Base-by-base conservation (phyloP, 2,329 filamentous ascomycete species). In the Ophidiomyces ophidiicola region DNA sequence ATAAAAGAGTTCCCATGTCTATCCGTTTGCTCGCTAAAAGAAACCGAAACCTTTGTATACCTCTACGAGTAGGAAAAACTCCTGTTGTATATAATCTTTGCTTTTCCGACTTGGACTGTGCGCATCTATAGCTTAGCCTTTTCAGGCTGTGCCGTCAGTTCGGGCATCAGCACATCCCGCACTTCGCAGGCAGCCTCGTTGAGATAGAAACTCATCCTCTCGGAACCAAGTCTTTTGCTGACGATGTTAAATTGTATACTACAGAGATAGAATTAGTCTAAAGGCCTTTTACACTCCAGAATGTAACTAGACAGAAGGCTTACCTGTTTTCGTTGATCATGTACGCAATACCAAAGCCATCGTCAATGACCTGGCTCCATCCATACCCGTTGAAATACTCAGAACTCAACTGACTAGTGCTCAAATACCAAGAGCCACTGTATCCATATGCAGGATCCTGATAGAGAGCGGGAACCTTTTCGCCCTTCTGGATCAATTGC, bases 371-470 rank as follows among this genome's bases (percentile, higher is more conserved):
- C 68, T 98, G 88, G 57, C 82, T 90, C 90, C 90, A 98, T 32
- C 90, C 90, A 63, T 98, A 98, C 17, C 92, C 90, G 60, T 98
- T 98, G 66, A 96, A 98, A 70, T 83, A 94, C 68, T 98, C 92
- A 23, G 80, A 87, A 64, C 82, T 90, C 59, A 98, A 68, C 68
- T 98, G 92, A 45, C 78, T 85, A 19, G 79, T 85, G 19, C 80
- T 88, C 43, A 98, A 70, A 64, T 78, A 94, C 90, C 90, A 98
- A 10, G 80, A 85, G 55, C 72, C 69, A 43, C 80, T 87, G 69
- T 96, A 98, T 3, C 64, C 58, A 60, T 74, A 96, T 2, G 87
- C 81, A 0, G 87, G 84, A 58, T 98, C 90, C 57, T 81, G 73
- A 68, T 82, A 98, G 44, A 98, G 72, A 14, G 75, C 72, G 0